Percentiles rank a stretch among this genome's conserved stretches.
These are phyloP conservation scores for Neofusicoccum laricinum DNA, from an alignment of 2,329 filamentous ascomycete species.

Conservation along the genomic window DNA sequence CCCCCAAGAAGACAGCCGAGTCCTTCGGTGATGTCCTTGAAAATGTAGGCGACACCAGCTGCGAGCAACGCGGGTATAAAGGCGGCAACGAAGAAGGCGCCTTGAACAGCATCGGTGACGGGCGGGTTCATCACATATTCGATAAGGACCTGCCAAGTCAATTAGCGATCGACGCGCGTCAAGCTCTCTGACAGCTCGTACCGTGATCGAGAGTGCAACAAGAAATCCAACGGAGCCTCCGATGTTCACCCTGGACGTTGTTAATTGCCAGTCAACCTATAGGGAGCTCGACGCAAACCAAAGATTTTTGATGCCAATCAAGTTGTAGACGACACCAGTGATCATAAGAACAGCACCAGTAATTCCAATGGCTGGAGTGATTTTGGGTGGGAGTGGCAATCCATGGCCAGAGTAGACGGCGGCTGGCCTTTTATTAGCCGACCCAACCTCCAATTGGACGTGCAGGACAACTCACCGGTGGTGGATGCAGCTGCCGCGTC, in stretches of 20 bases:
- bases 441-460: not conserved
- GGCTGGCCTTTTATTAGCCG: conserved; percentile 4
- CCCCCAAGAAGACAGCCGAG: conserved; percentile 85
- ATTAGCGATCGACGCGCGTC: conserved; percentile 24
- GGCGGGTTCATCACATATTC: conserved; percentile 84
- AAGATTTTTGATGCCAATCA: conserved; percentile 80
- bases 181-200: conserved; percentile 24
- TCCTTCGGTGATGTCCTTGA: conserved; percentile 79
- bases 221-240: conserved; percentile 70
- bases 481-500: conserved; percentile 23
- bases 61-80: conserved; percentile 70
- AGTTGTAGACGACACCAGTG: conserved; percentile 65
- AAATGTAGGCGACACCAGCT: conserved; percentile 71
- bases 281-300: conserved; percentile 43
- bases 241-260: conserved; percentile 32
- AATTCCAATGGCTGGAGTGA: conserved; percentile 80
- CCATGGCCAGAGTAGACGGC: conserved; percentile 15
- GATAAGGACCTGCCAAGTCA: conserved; percentile 57
- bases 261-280: conserved; percentile 20
- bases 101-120: conserved; percentile 72
- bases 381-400: conserved; percentile 68
- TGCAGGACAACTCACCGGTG: conserved; percentile 21
- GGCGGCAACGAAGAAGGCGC: conserved; percentile 78
- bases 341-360: conserved; percentile 73
- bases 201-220: conserved; percentile 68